Conservation (phyloP, 805 yeast species). For the Lachancea nothofagi region DNA sequence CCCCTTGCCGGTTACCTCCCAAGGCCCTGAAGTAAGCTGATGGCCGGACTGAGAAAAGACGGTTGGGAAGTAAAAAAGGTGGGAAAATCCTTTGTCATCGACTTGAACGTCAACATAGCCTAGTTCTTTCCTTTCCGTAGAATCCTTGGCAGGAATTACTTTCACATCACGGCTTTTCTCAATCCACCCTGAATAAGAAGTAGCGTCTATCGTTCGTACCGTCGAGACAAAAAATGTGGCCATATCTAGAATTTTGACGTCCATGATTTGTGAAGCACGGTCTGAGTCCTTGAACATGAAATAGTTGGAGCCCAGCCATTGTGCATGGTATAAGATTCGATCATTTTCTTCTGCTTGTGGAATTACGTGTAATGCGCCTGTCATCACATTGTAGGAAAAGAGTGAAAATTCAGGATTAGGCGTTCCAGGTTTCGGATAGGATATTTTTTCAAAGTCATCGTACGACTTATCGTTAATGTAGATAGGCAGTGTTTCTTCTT, state of each 20-base stretch:
- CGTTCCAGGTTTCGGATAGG: slow-evolving; percentile 72
- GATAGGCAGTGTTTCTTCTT: slow-evolving; percentile 45
- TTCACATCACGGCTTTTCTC: slow-evolving; percentile 42
- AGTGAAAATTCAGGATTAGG: slow-evolving; percentile 52
- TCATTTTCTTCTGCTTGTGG: slow-evolving; percentile 18
- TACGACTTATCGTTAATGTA: slow-evolving; percentile 40
- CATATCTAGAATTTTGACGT: slow-evolving; percentile 42
- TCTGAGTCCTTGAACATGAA: slow-evolving; percentile 58
- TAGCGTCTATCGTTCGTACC: slow-evolving; percentile 42
- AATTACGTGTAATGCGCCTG: slow-evolving; percentile 22
- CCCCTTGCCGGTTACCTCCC: slow-evolving; percentile 49
- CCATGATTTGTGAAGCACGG: slow-evolving; percentile 52
- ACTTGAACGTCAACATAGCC: slow-evolving; percentile 65
- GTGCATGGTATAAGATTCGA: slow-evolving; percentile 52
- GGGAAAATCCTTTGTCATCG: slow-evolving; percentile 48
- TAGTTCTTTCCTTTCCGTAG: slow-evolving; percentile 25
- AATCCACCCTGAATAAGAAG: slow-evolving; percentile 52
- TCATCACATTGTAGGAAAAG: slow-evolving; percentile 36
- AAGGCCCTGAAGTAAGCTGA: slow-evolving; percentile 42
- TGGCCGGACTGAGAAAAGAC: slow-evolving; percentile 38
- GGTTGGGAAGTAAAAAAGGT: slow-evolving; percentile 54
- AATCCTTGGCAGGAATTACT: slow-evolving; percentile 35
- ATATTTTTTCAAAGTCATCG: slow-evolving; percentile 42
- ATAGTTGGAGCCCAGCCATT: slow-evolving; percentile 48
- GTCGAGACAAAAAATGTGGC: slow-evolving; percentile 30